Evolutionary conservation across 2,329 filamentous ascomycete species (phyloP), one percentile per base, ranked within the genome.

Genomic region (Sporothrix curviconia): DNA sequence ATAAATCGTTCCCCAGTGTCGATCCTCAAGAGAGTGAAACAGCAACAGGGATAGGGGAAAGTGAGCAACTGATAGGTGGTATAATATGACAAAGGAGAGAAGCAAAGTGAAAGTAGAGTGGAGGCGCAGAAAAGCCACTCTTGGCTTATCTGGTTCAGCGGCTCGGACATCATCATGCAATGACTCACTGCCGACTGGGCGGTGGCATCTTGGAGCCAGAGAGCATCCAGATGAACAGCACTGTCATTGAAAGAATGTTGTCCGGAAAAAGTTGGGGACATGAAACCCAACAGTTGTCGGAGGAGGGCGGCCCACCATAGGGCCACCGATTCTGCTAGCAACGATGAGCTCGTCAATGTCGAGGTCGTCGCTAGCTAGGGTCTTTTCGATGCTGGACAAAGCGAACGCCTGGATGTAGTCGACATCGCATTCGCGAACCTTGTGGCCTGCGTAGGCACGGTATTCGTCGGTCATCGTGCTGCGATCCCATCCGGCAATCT

Each of bases 401-500:
- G 78, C 65, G 61, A 85, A 83, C 32, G 71, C 67, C 40, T 69
- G 72, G 59, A 86, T 78, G 66, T 85, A 86, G 17, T 78, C 72
- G 47, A 86, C 64, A 60, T 86, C 83, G 37, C 78, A 79, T 11
- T 84, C 80, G 42, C 83, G 79, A 15, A 77, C 69, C 68, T 86
- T 86, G 19, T 80, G 79, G 34, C 76, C 73, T 0, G 83, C 83
- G 64, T 85, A 92, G 1, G 75, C 73, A 61, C 78, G 76, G 73
- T 95, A 96, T 70, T 96, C 92, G 52, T 82, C 77, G 36, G 94
- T 70, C 36, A 89, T 81, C 15, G 76, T 73, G 1, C 78, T 69
- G 1, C 83, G 69, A 17, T 83, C 74, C 84, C 88, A 89, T 14
- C 87, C 83, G 14, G 83, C 80, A 12, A 89, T 72, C 68, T 88